phyloP scores from a whole-genome alignment of 768 basidiomycete species.

The Termitomyces sp. region DNA sequence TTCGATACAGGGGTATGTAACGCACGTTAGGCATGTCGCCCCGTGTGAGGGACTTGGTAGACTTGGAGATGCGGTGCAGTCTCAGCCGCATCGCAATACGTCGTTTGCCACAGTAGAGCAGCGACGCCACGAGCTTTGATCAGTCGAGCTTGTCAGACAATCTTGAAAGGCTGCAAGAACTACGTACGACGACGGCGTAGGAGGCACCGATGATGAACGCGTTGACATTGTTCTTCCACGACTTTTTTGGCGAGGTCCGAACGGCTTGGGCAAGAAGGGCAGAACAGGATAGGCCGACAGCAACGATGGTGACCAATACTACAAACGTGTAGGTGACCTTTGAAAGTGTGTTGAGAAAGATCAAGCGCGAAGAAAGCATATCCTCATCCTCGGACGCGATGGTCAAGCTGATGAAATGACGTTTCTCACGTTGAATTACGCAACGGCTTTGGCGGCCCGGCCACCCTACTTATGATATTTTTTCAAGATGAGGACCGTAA shows the following conservation, averaged over 20 bases:
- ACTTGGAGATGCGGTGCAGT: slow-evolving; percentile 65
- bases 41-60: slow-evolving; percentile 45
- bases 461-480: background rate
- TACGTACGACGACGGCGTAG: slow-evolving; percentile 63
- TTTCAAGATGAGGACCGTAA: background rate
- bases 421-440: background rate
- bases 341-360: slow-evolving; percentile 43
- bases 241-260: slow-evolving; percentile 50
- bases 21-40: slow-evolving; percentile 61
- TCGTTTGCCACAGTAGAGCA: slow-evolving; percentile 65
- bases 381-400: slow-evolving; percentile 4
- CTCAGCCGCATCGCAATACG: slow-evolving; percentile 61
- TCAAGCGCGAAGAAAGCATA: slow-evolving; percentile 36
- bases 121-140: slow-evolving; percentile 50
- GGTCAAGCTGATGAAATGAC: background rate
- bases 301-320: slow-evolving; percentile 44
- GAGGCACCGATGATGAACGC: slow-evolving; percentile 66
- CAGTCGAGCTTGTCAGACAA: background rate
- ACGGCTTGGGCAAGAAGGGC: slow-evolving; percentile 71
- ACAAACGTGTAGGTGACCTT: slow-evolving; percentile 51
- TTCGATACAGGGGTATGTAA: background rate
- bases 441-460: slow-evolving; percentile 10
- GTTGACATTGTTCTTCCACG: slow-evolving; percentile 64
- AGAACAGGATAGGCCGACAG: slow-evolving; percentile 59
- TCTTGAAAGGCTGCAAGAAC: background rate